Base-by-base conservation (phyloP, 106 monocot genomes). In the Posidonia australis region DNA sequence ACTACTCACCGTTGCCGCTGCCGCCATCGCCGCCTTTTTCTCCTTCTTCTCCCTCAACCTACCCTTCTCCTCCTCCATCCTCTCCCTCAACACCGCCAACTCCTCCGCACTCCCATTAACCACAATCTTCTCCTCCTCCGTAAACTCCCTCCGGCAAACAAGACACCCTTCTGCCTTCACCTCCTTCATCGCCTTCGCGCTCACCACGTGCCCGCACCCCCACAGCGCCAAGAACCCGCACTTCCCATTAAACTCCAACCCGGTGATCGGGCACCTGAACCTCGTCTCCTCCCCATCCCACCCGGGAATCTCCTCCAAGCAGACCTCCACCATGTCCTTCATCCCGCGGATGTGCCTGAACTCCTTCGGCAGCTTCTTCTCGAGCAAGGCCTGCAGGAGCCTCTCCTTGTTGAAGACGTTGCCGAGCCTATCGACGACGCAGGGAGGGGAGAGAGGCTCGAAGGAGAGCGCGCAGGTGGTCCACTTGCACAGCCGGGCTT, bases 331-430 rank as follows among this genome's bases (percentile, higher is more conserved):
- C 86, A 96, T 84, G 60, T 96, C 94, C 76, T 84, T 90, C 47
- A 96, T 52, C 0, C 86, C 86, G 23, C 78, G 54, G 36, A 96
- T 84, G 58, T 96, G 82, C 0, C 55, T 26, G 69, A 96, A 87
- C 46, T 76, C 82, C 80, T 82, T 89, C 3, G 94, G 94, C 30
- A 94, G 70, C 41, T 72, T 76, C 74, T 89, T 94, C 54, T 77
- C 77, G 45, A 94, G 62, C 14, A 94, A 61, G 6, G 86, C 79
- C 71, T 94, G 75, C 24, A 94, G 76, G 14, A 90, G 80, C 32
- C 79, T 53, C 43, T 94, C 86, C 71, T 96, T 96, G 62, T 96
- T 96, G 80, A 86, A 96, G 36, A 90, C 54, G 60, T 90, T 86
- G 0, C 94, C 94, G 13, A 96, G 75, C 18, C 84, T 76, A 31